Evolutionary conservation across 768 basidiomycete genomes (phyloP).

Genomic region (Hypsizygus marmoreus): DNA sequence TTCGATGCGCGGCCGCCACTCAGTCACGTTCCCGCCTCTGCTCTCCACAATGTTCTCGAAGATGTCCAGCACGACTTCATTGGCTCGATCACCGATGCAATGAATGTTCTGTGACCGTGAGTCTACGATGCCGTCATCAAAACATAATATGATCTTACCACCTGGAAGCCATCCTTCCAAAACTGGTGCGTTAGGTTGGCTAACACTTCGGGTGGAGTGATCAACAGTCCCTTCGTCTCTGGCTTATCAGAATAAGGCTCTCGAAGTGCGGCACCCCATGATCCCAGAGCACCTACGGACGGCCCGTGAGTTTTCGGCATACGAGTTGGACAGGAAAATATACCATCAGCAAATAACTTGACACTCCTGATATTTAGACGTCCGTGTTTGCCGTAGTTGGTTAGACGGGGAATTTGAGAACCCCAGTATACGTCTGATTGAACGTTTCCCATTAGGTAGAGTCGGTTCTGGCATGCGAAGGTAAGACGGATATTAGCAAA

Average conservation of each 20-base stretch:
- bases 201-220: slow-evolving; percentile 54
- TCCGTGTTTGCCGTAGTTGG: slow-evolving; percentile 57
- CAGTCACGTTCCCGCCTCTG: slow-evolving; percentile 37
- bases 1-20: slow-evolving; percentile 80
- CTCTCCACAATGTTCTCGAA: slow-evolving; percentile 64
- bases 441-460: slow-evolving; percentile 62
- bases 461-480: slow-evolving; percentile 53
- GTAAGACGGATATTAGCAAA: neutral
- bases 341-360: slow-evolving; percentile 80
- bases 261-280: slow-evolving; percentile 88
- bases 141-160: slow-evolving; percentile 51
- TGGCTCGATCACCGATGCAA: slow-evolving; percentile 88
- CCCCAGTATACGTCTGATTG: slow-evolving; percentile 68
- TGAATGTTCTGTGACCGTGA: slow-evolving; percentile 71
- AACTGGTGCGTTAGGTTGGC: slow-evolving; percentile 57
- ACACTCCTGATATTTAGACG: slow-evolving; percentile 64
- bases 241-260: slow-evolving; percentile 85
- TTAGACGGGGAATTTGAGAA: slow-evolving; percentile 54
- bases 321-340: slow-evolving; percentile 2
- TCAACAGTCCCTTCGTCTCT: slow-evolving; percentile 69
- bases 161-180: slow-evolving; percentile 79
- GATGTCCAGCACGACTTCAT: slow-evolving; percentile 79
- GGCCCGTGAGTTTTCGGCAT: neutral
- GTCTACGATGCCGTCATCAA: neutral
- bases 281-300: slow-evolving; percentile 77